Percentiles rank a stretch among this genome's conserved stretches.
Evolutionary conservation across 495 filamentous ascomycete genomes (phyloP).

Genomic region (Thermothielavioides terrestris): DNA sequence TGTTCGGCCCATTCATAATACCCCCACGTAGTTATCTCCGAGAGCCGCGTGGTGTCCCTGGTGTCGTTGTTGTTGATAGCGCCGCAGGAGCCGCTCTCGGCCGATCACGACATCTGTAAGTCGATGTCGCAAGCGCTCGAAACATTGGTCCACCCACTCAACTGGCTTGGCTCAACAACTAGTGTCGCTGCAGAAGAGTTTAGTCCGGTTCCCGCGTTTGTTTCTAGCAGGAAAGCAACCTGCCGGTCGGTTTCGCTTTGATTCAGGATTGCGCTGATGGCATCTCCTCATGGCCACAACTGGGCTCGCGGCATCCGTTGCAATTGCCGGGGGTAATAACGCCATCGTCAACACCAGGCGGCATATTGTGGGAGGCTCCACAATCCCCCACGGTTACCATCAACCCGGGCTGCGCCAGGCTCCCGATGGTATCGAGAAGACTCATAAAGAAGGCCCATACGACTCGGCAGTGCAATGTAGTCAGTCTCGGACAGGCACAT

Average conservation of each 20-base stretch:
- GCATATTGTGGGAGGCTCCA: neutral
- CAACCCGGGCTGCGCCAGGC: no score
- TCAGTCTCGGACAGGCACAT: no score
- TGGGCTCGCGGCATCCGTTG: neutral
- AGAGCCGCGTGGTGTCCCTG: constrained; percentile 3
- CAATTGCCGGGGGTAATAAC: constrained; percentile 18
- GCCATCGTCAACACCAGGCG: constrained; percentile 12
- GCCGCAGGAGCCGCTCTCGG: neutral
- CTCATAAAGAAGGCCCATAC: no score
- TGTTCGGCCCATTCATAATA: neutral
- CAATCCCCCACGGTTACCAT: no score
- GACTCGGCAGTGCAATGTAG: no score
- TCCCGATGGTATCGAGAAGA: no score
- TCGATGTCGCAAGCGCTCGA: constrained; percentile 15
- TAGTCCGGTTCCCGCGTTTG: no score
- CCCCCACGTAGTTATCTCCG: neutral
- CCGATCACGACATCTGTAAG: constrained; percentile 18
- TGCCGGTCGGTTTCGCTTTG: neutral
- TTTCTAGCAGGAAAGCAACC: no score
- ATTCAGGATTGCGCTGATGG: neutral
- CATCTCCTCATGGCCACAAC: no score
- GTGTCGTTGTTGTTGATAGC: neutral
- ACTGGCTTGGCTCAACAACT: neutral
- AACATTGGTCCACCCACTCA: neutral
- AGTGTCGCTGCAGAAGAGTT: neutral